A percentile compares a stretch with the other conserved stretches of the same genome.
phyloP scores from a whole-genome alignment of 495 filamentous ascomycete genomes.

The Tuber magnatum region DNA sequence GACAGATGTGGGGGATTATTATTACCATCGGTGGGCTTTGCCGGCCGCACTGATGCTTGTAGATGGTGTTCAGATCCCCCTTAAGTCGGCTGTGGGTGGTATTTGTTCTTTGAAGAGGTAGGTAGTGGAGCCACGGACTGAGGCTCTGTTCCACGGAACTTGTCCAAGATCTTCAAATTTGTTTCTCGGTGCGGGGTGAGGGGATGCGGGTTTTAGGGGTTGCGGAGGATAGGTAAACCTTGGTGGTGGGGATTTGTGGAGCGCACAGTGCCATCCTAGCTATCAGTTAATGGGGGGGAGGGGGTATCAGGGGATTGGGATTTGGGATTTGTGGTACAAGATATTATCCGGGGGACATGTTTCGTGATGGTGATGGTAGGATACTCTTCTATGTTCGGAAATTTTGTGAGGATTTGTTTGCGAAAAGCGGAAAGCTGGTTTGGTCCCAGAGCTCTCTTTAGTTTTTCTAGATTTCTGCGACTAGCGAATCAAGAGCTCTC shows the following conservation, averaged over 20 bases:
- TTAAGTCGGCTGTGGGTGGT: no score
- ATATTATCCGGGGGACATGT: neutral
- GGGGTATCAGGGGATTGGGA: neutral
- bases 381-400: no score
- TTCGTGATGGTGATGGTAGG: neutral
- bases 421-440: neutral
- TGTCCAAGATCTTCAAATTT: no score
- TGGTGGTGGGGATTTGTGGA: no score
- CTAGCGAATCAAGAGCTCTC: neutral
- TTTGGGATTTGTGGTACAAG: neutral
- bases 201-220: no score
- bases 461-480: neutral
- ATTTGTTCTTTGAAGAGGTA: no score
- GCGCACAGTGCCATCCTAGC: no score
- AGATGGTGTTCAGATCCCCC: no score
- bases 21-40: neutral
- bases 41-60: neutral
- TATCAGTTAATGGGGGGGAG: neutral
- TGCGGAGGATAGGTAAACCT: no score
- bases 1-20: neutral
- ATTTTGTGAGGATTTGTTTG: neutral
- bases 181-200: no score
- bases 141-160: no score
- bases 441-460: neutral
- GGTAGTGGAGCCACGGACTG: no score